Percentiles rank a stretch among this genome's conserved stretches.
These are phyloP conservation scores for Xylaria nigripes DNA, from an alignment of 495 filamentous ascomycete genomes.

Conservation along the genomic window DNA sequence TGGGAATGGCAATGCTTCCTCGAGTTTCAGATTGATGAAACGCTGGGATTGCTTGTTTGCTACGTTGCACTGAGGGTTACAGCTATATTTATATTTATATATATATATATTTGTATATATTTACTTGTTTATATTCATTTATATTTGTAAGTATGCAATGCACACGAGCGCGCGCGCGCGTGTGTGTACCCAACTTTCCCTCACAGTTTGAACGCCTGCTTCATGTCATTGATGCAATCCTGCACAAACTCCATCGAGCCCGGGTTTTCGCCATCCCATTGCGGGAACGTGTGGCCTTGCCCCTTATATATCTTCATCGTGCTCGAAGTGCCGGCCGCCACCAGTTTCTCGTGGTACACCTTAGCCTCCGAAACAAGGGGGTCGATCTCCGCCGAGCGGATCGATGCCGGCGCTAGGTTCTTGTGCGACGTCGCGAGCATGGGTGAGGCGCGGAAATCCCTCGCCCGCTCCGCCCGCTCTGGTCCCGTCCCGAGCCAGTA, in stretches of 20 bases:
- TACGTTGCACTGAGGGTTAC: no score
- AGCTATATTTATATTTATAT: no score
- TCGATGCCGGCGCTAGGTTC: slow-evolving; percentile 27
- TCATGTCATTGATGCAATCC: slow-evolving; percentile 26
- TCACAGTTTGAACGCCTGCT: slow-evolving; percentile 19
- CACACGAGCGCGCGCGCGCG: no score
- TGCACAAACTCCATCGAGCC: slow-evolving; percentile 26
- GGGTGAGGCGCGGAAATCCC: slow-evolving; percentile 29
- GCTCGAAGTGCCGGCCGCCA: slow-evolving; percentile 25
- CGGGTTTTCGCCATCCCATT: slow-evolving; percentile 29
- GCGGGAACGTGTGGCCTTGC: slow-evolving; percentile 30
- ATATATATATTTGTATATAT: no score
- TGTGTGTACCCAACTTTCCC: neutral
- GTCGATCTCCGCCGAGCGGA: slow-evolving; percentile 28
- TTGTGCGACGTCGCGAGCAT: slow-evolving; percentile 28
- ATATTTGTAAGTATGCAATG: no score
- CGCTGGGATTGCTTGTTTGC: no score
- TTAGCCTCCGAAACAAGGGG: slow-evolving; percentile 27
- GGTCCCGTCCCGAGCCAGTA: slow-evolving; percentile 31
- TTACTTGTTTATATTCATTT: no score
- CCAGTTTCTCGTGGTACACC: slow-evolving; percentile 30
- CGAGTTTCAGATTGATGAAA: no score
- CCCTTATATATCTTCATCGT: slow-evolving; percentile 31
- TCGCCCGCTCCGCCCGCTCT: slow-evolving; percentile 16
- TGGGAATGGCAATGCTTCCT: no score